phyloP scores from a whole-genome alignment of 768 basidiomycete species.

The Phylloporus sp. region DNA sequence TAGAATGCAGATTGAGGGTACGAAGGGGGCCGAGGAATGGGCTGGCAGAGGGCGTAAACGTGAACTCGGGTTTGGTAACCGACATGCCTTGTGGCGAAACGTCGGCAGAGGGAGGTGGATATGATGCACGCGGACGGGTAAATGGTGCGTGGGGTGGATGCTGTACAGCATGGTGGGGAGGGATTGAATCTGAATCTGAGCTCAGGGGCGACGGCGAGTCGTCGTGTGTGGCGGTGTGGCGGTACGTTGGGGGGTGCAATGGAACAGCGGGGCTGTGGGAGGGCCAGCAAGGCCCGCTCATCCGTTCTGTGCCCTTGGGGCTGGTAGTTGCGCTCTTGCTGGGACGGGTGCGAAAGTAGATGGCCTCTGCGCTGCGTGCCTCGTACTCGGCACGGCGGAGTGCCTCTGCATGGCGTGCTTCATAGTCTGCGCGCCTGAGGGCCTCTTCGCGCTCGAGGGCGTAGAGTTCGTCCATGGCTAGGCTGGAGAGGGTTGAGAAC shows the following conservation, averaged over 20 bases:
- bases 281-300: slow-evolving; percentile 39
- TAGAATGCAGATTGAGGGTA: slow-evolving; percentile 70
- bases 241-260: slow-evolving; percentile 30
- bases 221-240: slow-evolving; percentile 41
- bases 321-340: slow-evolving; percentile 70
- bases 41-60: slow-evolving; percentile 68
- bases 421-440: slow-evolving; percentile 80
- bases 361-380: slow-evolving; percentile 44
- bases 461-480: slow-evolving; percentile 87
- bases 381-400: slow-evolving; percentile 64
- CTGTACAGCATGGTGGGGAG: slow-evolving; percentile 26
- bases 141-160: slow-evolving; percentile 28
- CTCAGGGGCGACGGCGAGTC: slow-evolving; percentile 70
- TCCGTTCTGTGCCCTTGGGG: too few species aligned
- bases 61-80: slow-evolving; percentile 32
- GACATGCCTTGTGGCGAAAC: slow-evolving; percentile 24
- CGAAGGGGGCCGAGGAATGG: slow-evolving; percentile 78
- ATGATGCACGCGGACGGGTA: slow-evolving; percentile 26
- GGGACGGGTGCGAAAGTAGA: slow-evolving; percentile 35
- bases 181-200: slow-evolving; percentile 55
- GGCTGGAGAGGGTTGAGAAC: slow-evolving; percentile 64
- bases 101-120: slow-evolving; percentile 28
- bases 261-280: slow-evolving; percentile 35
- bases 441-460: slow-evolving; percentile 87
- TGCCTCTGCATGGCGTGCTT: slow-evolving; percentile 68